A percentile compares a stretch with the other conserved stretches of the same genome.
Conservation (phyloP, 2,329 filamentous ascomycete species). For the Penicillium frequentans region DNA sequence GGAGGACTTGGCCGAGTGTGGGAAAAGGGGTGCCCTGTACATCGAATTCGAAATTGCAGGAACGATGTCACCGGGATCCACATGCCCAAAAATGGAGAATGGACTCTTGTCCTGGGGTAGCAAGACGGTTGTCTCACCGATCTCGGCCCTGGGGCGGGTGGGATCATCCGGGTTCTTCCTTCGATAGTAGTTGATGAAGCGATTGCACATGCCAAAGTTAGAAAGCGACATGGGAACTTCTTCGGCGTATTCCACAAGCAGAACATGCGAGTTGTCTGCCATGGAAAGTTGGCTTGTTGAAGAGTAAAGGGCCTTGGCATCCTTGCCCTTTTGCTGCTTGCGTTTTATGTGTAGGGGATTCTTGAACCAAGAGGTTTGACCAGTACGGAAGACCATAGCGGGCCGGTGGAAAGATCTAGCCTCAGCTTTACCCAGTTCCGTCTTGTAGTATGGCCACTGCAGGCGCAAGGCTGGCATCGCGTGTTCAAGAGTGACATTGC, state of each 20-base stretch:
- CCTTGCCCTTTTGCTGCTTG: conserved; percentile 78
- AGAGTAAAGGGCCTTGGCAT: conserved; percentile 74
- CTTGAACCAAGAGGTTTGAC: conserved; percentile 70
- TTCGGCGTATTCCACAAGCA: conserved; percentile 94
- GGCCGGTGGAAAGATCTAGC: conserved; percentile 84
- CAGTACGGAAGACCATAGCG: conserved; percentile 68
- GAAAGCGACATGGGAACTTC: conserved; percentile 88
- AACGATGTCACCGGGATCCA: conserved; percentile 86
- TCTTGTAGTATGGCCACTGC: conserved; percentile 94
- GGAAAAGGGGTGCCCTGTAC: conserved; percentile 92
- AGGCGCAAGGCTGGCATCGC: conserved; percentile 87
- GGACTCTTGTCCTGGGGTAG: conserved; percentile 93
- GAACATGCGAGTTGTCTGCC: conserved; percentile 81
- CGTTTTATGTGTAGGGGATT: conserved; percentile 73
- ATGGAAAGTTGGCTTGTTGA: conserved; percentile 80
- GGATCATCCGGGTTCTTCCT: conserved; percentile 78
- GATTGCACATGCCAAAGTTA: conserved; percentile 96
- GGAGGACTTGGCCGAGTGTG: conserved; percentile 71
- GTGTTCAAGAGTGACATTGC: conserved; percentile 91
- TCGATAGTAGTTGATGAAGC: conserved; percentile 94
- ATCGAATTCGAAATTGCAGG: conserved; percentile 92
- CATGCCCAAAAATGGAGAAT: conserved; percentile 91
- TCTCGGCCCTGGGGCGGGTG: conserved; percentile 72
- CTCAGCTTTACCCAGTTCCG: conserved; percentile 71
- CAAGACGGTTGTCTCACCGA: conserved; percentile 86